Base-by-base conservation (phyloP, 163 green algal genomes). In the Volvox carteri region DNA sequence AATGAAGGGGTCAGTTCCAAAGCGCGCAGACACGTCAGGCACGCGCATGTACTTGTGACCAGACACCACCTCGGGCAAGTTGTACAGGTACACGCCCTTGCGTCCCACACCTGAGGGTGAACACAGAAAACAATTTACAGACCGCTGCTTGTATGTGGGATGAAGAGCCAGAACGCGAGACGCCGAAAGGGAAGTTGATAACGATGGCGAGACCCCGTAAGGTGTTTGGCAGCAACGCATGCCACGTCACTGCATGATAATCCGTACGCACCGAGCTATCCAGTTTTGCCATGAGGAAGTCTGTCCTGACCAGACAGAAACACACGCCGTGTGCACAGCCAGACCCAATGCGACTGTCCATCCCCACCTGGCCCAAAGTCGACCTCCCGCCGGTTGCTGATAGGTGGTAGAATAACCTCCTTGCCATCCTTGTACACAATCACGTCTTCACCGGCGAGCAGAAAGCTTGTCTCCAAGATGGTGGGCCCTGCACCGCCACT, bases 391-490 rank as follows among this genome's bases (percentile, higher is more conserved):
- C 87, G 58, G 78, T 97, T 92, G 88, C 94, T 98, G 46, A 98
- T 94, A 5, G 97, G 93, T 19, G 93, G 92, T 73, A 96, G 81
- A 39, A 90, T 62, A 52, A 96, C 94, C 39, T 93, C 46, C 92
- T 96, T 39, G 39, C 92, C 92, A 25, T 96, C 94, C 88, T 92
- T 93, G 90, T 92, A 95, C 81, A 92, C 68, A 35, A 85, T 81
- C 73, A 87, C 35, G 1, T 95, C 89, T 90, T 98, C 96, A 11
- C 97, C 97, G 16, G 96, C 95, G 37, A 99, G 93, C 80, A 99
- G 92, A 68, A 99, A 96, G 72, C 84, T 97, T 4, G 98, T 99
- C 68, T 98, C 95, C 86, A 99, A 90, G 76, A 99, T 99, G 56
- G 98, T 99, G 65, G 95, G 95, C 0, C 98, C 98, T 33, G 96